These are phyloP conservation scores for Coemansia sp. DNA, from an alignment of 192 early-diverging fungal genomes.

Conservation along the genomic window DNA sequence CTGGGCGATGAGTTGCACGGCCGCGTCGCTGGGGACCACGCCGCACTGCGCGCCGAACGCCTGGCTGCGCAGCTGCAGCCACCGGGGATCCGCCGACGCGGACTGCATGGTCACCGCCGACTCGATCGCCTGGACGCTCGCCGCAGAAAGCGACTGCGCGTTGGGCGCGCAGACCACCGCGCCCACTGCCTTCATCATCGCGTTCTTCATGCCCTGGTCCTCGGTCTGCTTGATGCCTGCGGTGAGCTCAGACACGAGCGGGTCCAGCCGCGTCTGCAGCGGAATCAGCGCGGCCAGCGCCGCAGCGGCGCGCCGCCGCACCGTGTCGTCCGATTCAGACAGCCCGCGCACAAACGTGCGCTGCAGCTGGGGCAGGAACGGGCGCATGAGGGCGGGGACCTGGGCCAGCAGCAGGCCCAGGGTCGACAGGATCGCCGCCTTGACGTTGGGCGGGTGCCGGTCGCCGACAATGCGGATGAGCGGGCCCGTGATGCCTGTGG, in stretches of 20 bases:
- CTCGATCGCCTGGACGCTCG: conserved; percentile 39
- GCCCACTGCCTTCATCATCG: conserved; percentile 32
- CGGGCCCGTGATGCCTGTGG: conserved; percentile 95
- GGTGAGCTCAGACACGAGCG: conserved; percentile 41
- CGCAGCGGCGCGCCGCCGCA: conserved; percentile 77
- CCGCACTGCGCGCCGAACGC: conserved; percentile 40
- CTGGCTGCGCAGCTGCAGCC: conserved; percentile 26
- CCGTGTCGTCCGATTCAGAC: conserved; percentile 68
- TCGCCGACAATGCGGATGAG: conserved; percentile 98
- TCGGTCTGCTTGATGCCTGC: conserved; percentile 22
- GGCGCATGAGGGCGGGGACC: conserved; percentile 85
- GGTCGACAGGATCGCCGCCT: conserved; percentile 88
- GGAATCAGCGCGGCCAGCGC: conserved; percentile 64
- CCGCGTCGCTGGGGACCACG: conserved; percentile 17
- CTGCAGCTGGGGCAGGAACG: conserved; percentile 98
- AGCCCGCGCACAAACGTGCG: conserved; percentile 93
- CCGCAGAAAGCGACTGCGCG: conserved; percentile 20
- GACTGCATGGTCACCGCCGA: conserved; percentile 4
- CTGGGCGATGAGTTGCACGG: conserved; percentile 17
- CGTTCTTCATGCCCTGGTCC: conserved; percentile 28
- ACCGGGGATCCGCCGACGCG: conserved; percentile 19
- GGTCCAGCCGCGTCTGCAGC: conserved; percentile 42
- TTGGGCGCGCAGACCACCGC: conserved; percentile 33
- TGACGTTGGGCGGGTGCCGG: conserved; percentile 86
- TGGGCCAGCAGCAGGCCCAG: conserved; percentile 77